phyloP scores from a whole-genome alignment of 140 eudicot species.

The Senecio squalidus region DNA sequence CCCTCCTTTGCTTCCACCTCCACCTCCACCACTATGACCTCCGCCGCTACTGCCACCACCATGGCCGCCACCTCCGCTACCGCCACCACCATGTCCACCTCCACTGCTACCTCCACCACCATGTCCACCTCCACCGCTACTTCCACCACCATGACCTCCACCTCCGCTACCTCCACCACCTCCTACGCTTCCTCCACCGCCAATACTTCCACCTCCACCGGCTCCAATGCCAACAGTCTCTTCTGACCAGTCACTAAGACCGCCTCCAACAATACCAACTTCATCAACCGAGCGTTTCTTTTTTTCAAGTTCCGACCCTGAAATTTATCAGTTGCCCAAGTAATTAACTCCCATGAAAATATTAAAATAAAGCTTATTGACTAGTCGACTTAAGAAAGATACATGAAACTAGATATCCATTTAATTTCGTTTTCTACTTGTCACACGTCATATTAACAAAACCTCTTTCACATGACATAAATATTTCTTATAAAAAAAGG shows the following conservation, averaged over 20 bases:
- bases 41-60: not conserved
- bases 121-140: not conserved
- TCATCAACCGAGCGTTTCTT: slow-evolving; percentile 12
- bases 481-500: no score
- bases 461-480: no score
- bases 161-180: not conserved
- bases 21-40: not conserved
- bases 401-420: not conserved
- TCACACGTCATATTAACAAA: not conserved
- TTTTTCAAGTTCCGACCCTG: slow-evolving; percentile 14
- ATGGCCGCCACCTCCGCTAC: not conserved
- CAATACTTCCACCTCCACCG: not conserved
- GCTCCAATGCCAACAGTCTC: not conserved
- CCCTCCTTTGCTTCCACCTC: not conserved
- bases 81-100: not conserved
- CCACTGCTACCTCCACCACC: not conserved
- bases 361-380: not conserved
- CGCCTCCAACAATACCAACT: slow-evolving; percentile 7
- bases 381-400: not conserved
- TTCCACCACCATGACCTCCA: not conserved
- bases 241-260: not conserved
- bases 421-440: not conserved
- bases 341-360: not conserved
- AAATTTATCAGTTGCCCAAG: slow-evolving; percentile 1
- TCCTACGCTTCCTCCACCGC: not conserved